These are phyloP conservation scores for Trichoderma polysporum DNA, from an alignment of 2,329 filamentous ascomycete species.

Conservation along the genomic window DNA sequence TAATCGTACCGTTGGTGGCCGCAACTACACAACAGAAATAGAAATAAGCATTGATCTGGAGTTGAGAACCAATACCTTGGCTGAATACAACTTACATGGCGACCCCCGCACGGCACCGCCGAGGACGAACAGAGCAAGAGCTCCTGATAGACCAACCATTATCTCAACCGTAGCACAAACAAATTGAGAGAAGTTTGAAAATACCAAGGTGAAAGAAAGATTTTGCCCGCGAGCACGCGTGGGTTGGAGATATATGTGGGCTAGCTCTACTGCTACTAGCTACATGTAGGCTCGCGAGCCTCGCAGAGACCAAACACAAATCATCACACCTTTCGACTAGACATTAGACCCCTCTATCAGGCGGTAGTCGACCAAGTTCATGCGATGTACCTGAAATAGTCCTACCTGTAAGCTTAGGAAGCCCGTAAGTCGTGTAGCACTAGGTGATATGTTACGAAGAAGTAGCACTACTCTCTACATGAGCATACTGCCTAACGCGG, in stretches of 20 bases:
- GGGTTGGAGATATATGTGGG: not conserved
- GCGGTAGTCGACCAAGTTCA: not conserved
- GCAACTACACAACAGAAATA: not conserved
- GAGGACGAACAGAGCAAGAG: slow-evolving; percentile 8
- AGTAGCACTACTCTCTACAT: not conserved
- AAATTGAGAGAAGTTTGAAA: not conserved
- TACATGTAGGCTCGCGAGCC: not conserved
- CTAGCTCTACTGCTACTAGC: not conserved
- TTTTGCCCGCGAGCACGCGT: not conserved
- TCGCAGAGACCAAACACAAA: not conserved
- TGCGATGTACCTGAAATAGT: not conserved
- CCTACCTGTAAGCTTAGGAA: not conserved
- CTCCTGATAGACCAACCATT: slow-evolving; percentile 8
- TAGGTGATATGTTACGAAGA: too few species aligned
- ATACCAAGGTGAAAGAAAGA: not conserved
- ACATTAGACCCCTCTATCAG: not conserved
- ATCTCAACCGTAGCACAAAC: not conserved
- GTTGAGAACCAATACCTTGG: not conserved
- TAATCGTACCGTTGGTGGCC: not conserved
- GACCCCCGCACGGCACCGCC: not conserved
- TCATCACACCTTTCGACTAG: not conserved
- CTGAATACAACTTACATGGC: slow-evolving; percentile 4
- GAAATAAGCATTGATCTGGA: not conserved
- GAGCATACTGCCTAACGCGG: not conserved
- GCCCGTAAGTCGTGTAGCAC: not conserved